Base-by-base conservation (phyloP, 169 alveolate species). In the Babesia gibsoni region DNA sequence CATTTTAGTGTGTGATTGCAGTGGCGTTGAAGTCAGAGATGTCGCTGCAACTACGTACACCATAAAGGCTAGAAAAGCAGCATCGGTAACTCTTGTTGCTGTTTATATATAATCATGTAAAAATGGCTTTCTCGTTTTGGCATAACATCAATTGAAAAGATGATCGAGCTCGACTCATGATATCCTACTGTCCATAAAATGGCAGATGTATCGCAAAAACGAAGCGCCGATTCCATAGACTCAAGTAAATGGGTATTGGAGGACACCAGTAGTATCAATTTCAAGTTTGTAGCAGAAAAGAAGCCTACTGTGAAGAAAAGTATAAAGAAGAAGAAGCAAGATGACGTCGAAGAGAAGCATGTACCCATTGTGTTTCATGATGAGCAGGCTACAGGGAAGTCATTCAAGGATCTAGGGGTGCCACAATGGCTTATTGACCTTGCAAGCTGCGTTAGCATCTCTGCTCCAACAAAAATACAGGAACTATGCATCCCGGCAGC, bases 401-500 rank as follows among this genome's bases (percentile, higher is more conserved):
- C 89, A 1, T 84, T 84, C 52, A 82, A 80, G 82, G 70, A 54
- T 0, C 63, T 85, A n/a, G 92, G 92, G 1, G 88, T 85, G 4
- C 90, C 88, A 32, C 74, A 73, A 16, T 87, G 92, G 92, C 41
- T 87, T 20, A 73, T 87, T 29, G 87, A 87, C 29, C 57, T 87
- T 23, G 80, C 89, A 37, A 48, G 52, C 10, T 33, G 77, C n/a
- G 75, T 90, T 5, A 85, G 83, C 42, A 90, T 90, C 33, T 33
- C 68, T 50, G 61, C 84, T 9, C 98, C 98, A 10, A 95, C 98
- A 1, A 82, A 82, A 58, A 95, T 96, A 35, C 96, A 96, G 83
- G 69, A 81, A 57, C 84, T 88, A 56, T 84, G 96, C 35, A 89
- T 96, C 20, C 98, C 99, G 23, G 74, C 90, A 41, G 92, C 94